A percentile compares a stretch with the other conserved stretches of the same genome.
Conservation (phyloP, 805 yeast species). For the Saccharomycopsis sp. region DNA sequence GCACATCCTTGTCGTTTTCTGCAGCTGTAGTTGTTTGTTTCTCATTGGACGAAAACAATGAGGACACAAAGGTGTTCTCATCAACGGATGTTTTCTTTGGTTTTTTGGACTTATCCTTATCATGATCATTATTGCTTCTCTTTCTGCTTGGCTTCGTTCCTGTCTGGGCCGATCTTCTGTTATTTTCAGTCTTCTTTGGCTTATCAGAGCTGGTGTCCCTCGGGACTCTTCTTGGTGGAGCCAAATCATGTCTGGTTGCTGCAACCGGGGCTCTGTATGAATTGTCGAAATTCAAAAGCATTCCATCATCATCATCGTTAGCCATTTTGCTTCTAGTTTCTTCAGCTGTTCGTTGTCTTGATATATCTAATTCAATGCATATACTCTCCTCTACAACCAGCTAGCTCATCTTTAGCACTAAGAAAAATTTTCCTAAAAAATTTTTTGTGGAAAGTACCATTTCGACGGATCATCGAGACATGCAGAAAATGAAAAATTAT, state of each 20-base stretch:
- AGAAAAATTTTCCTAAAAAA: background rate
- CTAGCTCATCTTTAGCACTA: background rate
- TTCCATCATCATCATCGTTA: slow-evolving; percentile 48
- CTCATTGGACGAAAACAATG: slow-evolving; percentile 71
- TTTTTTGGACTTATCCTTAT: slow-evolving; percentile 39
- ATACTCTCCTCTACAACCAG: too few relatives aligned
- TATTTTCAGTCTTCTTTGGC: slow-evolving; percentile 1
- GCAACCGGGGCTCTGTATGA: slow-evolving; percentile 20
- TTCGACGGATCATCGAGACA: background rate
- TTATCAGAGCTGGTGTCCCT: slow-evolving; percentile 3
- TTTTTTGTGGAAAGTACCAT: background rate
- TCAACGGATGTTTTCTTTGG: slow-evolving; percentile 36
- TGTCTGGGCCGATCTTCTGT: background rate
- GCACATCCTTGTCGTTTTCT: slow-evolving; percentile 22
- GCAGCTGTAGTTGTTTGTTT: slow-evolving; percentile 35
- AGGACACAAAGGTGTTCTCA: slow-evolving; percentile 67
- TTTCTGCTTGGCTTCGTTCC: slow-evolving; percentile 22
- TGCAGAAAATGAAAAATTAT: too few relatives aligned
- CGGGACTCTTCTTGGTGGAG: slow-evolving; percentile 2
- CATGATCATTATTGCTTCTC: slow-evolving; percentile 31
- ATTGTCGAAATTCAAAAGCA: slow-evolving; percentile 67
- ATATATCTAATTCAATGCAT: too few relatives aligned
- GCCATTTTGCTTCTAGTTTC: background rate
- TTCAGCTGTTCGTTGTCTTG: background rate
- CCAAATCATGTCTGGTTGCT: slow-evolving; percentile 7